Conservation (phyloP, 2,329 filamentous ascomycete species). For the Exophiala alcalophila region DNA sequence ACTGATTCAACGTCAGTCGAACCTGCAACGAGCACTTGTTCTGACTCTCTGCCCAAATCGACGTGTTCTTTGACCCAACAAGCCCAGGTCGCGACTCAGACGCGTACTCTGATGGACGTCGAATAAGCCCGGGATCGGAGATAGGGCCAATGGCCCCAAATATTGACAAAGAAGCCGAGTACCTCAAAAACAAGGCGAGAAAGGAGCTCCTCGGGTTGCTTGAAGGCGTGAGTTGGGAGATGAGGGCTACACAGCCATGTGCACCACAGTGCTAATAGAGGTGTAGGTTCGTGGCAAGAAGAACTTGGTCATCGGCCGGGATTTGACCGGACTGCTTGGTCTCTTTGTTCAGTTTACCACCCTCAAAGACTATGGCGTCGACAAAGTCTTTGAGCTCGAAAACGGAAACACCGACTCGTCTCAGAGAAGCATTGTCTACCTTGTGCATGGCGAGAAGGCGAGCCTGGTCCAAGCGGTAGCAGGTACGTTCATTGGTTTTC, state of each 20-base stretch:
- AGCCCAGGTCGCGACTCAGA: no score
- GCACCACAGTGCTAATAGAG: slow-evolving; percentile 35
- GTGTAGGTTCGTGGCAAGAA: slow-evolving; percentile 93
- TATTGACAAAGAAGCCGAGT: slow-evolving; percentile 45
- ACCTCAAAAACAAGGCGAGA: slow-evolving; percentile 59
- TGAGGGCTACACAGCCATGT: no score
- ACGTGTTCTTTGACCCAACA: no score
- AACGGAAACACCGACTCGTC: slow-evolving; percentile 93
- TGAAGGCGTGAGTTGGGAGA: slow-evolving; percentile 74
- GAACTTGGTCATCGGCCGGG: slow-evolving; percentile 90
- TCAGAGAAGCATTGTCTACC: slow-evolving; percentile 92
- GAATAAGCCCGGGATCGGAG: slow-evolving; percentile 14
- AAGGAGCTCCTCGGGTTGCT: slow-evolving; percentile 87
- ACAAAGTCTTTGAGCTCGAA: slow-evolving; percentile 95
- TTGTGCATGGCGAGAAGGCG: slow-evolving; percentile 85
- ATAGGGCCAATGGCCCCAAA: slow-evolving; percentile 41
- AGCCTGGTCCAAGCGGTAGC: slow-evolving; percentile 81
- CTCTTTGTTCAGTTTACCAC: slow-evolving; percentile 93
- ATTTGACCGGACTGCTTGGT: slow-evolving; percentile 82
- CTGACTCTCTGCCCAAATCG: no score
- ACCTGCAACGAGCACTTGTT: no score
- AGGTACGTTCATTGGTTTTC: slow-evolving; percentile 58
- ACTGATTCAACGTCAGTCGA: slow-evolving; percentile 4
- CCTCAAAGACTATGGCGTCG: slow-evolving; percentile 93
- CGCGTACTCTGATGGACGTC: background rate